Conservation (phyloP, 2,329 filamentous ascomycete genomes). For the Monosporascus sp. region DNA sequence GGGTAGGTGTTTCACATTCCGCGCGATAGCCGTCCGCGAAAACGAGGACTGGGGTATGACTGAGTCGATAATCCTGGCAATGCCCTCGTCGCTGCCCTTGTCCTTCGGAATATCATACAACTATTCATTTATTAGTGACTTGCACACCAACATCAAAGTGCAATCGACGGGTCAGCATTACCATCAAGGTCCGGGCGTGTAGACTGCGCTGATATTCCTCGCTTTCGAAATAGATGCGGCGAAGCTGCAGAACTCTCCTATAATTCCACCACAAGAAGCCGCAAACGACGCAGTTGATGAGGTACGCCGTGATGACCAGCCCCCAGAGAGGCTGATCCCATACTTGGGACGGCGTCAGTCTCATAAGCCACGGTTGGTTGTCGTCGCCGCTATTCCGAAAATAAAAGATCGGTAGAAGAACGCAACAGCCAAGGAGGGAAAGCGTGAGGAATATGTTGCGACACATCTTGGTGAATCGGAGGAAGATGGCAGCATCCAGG, state of each 20-base stretch:
- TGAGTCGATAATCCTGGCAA: conserved; percentile 75
- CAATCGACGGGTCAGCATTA: conserved; percentile 26
- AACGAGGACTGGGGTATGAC: conserved; percentile 64
- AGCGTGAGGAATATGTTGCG: conserved; percentile 80
- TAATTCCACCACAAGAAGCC: conserved; percentile 92
- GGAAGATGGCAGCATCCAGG: conserved; percentile 84
- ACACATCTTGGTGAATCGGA: conserved; percentile 86
- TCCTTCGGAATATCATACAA: conserved; percentile 78
- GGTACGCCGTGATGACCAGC: conserved; percentile 53
- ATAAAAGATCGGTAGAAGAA: conserved; percentile 79
- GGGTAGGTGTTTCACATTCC: conserved; percentile 88
- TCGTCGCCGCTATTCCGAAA: conserved; percentile 37
- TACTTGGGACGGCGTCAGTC: conserved; percentile 55
- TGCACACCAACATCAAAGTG: neutral
- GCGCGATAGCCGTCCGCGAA: conserved; percentile 59
- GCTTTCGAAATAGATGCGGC: conserved; percentile 76
- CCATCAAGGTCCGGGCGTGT: conserved; percentile 68
- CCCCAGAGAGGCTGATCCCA: conserved; percentile 51
- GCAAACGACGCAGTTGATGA: conserved; percentile 70
- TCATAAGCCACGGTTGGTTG: conserved; percentile 45
- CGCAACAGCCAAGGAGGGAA: conserved; percentile 64
- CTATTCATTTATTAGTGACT: conserved; percentile 41
- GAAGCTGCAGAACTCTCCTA: conserved; percentile 61
- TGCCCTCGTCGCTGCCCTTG: conserved; percentile 78
- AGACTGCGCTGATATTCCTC: conserved; percentile 84